phyloP scores from a whole-genome alignment of 495 filamentous ascomycete genomes.

The Penicillium goetzii region DNA sequence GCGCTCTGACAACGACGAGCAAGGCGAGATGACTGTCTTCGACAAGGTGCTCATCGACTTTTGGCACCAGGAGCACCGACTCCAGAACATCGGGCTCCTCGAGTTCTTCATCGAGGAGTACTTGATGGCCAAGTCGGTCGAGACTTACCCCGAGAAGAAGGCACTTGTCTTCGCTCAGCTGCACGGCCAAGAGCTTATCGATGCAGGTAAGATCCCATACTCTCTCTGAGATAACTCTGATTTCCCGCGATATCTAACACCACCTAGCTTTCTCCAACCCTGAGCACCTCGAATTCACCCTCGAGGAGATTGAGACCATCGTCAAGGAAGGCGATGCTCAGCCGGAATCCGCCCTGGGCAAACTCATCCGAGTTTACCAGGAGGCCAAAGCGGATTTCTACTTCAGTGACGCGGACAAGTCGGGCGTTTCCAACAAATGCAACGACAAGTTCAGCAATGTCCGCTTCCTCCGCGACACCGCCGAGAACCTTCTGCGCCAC shows the following conservation, averaged over 20 bases:
- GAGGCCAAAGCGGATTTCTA: slow-evolving; percentile 46
- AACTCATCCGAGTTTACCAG: slow-evolving; percentile 42
- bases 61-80: slow-evolving; percentile 32
- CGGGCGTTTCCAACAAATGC: slow-evolving; percentile 12
- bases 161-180: slow-evolving; percentile 14
- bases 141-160: neutral
- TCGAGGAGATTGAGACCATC: neutral
- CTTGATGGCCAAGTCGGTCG: slow-evolving; percentile 32
- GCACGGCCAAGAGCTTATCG: slow-evolving; percentile 14
- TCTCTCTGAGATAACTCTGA: neutral
- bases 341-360: slow-evolving; percentile 22
- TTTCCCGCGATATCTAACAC: neutral
- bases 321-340: neutral
- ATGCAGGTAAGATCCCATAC: neutral
- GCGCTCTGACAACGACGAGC: slow-evolving; percentile 41
- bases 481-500: slow-evolving; percentile 48
- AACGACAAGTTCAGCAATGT: slow-evolving; percentile 35
- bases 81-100: slow-evolving; percentile 33
- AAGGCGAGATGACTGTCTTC: slow-evolving; percentile 47
- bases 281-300: neutral
- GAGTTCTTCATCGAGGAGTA: slow-evolving; percentile 48
- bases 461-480: slow-evolving; percentile 55
- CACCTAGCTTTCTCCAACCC: neutral
- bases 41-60: slow-evolving; percentile 45
- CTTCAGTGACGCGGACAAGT: slow-evolving; percentile 21